phyloP scores from a whole-genome alignment of 2,329 filamentous ascomycete species.

The Fusarium verticillioides region DNA sequence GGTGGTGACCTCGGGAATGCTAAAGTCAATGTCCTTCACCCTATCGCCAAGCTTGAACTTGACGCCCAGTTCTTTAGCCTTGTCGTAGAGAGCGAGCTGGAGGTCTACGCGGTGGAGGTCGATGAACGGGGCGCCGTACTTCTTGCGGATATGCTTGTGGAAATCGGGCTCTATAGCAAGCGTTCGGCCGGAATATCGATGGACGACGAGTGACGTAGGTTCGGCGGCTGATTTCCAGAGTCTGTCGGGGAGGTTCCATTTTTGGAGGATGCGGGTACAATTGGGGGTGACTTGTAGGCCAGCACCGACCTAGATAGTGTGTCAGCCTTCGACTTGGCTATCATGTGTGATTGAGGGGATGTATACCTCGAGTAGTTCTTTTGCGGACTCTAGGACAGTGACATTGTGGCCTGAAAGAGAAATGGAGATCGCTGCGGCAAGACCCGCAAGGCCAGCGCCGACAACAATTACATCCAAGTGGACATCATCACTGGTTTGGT shows the following conservation, averaged over 20 bases:
- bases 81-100: conserved; percentile 62
- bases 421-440: not conserved
- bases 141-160: conserved; percentile 60
- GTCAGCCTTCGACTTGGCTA: not conserved
- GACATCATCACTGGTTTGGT: fast-evolving
- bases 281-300: conserved; percentile 66
- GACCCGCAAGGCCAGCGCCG: not conserved
- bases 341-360: no score
- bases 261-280: conserved; percentile 59
- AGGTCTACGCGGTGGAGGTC: conserved; percentile 72
- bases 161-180: conserved; percentile 64
- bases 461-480: fast-evolving
- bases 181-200: conserved; percentile 62
- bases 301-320: conserved; percentile 52
- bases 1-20: conserved; percentile 54
- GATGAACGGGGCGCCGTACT: conserved; percentile 67
- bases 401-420: not conserved
- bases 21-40: conserved; percentile 61
- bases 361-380: not conserved
- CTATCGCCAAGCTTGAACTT: conserved; percentile 59
- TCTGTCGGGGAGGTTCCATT: conserved; percentile 60
- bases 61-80: conserved; percentile 65
- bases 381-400: not conserved
- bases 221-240: conserved; percentile 54
- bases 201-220: conserved; percentile 62